These are phyloP conservation scores for Tricholomella constricta DNA, from an alignment of 768 basidiomycete genomes.

Conservation along the genomic window DNA sequence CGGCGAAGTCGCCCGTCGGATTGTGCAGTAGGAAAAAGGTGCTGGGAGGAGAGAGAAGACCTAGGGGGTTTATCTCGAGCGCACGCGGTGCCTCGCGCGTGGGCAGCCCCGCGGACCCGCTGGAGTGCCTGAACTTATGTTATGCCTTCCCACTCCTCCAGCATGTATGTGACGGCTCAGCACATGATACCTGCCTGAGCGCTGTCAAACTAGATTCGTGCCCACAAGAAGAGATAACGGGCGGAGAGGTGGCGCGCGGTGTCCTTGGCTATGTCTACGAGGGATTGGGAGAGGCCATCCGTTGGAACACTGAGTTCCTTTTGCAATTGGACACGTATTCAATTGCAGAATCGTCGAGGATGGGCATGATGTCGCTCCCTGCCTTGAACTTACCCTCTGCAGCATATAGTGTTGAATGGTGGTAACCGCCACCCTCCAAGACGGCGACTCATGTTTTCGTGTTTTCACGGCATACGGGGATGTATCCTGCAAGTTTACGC, in stretches of 20 bases:
- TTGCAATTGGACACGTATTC: conserved; percentile 43
- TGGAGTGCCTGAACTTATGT: too few relatives aligned
- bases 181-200: conserved; percentile 55
- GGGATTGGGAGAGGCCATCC: conserved; percentile 49
- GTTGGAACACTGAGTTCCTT: conserved; percentile 42
- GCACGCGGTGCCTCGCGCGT: conserved; percentile 54
- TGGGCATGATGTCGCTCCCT: conserved; percentile 52
- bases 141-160: conserved; percentile 52
- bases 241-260: conserved; percentile 34
- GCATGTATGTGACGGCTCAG: too few relatives aligned
- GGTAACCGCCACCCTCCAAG: neutral
- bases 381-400: conserved; percentile 52
- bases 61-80: conserved; percentile 37
- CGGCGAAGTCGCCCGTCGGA: conserved; percentile 54
- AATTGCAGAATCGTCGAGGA: conserved; percentile 52
- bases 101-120: conserved; percentile 46
- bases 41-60: too few relatives aligned
- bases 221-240: neutral
- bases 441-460: conserved; percentile 42
- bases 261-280: conserved; percentile 54
- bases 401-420: neutral
- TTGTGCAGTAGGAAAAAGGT: too few relatives aligned
- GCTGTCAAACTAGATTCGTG: conserved; percentile 28
- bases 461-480: conserved; percentile 53
- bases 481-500: conserved; percentile 36